Evolutionary conservation across 371 early-diverging fungal species (phyloP).

Genomic region (Actinomucor elegans): DNA sequence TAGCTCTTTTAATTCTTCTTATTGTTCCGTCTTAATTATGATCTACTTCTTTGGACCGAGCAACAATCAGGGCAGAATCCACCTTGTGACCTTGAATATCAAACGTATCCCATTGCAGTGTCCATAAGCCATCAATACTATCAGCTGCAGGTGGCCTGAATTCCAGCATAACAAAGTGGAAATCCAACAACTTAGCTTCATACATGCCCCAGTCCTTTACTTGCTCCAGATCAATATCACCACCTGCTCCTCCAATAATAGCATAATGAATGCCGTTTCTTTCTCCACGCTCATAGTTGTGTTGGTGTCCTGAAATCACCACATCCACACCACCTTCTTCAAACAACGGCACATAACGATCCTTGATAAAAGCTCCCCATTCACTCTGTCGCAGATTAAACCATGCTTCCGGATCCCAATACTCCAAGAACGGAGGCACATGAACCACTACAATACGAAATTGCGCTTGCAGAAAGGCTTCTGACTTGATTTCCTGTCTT

Average conservation of each 20-base stretch:
- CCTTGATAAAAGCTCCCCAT: constrained; percentile 73
- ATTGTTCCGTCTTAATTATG: too few species aligned
- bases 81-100: constrained; percentile 28
- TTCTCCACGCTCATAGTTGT: constrained; percentile 73
- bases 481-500: constrained; percentile 53
- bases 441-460: constrained; percentile 75
- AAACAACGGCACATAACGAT: constrained; percentile 69
- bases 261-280: constrained; percentile 55
- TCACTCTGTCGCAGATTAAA: constrained; percentile 59
- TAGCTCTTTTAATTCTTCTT: too few species aligned
- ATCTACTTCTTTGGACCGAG: constrained; percentile 12
- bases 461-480: constrained; percentile 51
- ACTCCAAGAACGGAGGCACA: constrained; percentile 80
- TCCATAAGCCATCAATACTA: constrained; percentile 18
- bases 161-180: constrained; percentile 62
- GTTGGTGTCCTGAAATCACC: constrained; percentile 82
- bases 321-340: constrained; percentile 67
- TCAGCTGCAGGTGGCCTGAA: constrained; percentile 25
- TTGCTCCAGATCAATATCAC: constrained; percentile 63
- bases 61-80: constrained; percentile 21
- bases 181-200: constrained; percentile 45
- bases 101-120: constrained; percentile 43
- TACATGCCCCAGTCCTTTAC: constrained; percentile 73
- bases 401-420: constrained; percentile 79
- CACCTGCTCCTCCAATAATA: constrained; percentile 82